Conservation (phyloP, 495 filamentous ascomycete genomes). For the Neurospora sp. region DNA sequence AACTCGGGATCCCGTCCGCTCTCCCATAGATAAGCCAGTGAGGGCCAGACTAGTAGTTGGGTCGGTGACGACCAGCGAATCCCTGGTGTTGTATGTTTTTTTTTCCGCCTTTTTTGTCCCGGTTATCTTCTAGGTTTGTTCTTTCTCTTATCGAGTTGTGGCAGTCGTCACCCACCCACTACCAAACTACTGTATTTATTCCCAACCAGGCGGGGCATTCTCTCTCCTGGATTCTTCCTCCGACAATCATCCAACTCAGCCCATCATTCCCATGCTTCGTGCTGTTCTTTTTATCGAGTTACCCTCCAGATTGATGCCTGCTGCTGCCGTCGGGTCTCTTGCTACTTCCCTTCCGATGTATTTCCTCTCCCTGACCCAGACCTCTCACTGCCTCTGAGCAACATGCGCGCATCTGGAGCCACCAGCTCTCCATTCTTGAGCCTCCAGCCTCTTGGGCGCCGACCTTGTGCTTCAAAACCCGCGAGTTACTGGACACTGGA, state of each 20-base stretch:
- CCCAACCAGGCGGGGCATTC: neutral
- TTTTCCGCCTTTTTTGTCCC: neutral
- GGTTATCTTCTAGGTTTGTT: neutral
- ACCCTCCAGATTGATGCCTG: neutral
- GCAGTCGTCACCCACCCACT: neutral
- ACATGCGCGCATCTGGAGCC: neutral
- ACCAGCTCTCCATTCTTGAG: neutral
- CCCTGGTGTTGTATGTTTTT: constrained; percentile 18
- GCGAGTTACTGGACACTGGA: neutral
- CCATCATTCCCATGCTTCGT: neutral
- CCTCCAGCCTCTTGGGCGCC: neutral
- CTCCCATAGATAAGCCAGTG: constrained; percentile 34
- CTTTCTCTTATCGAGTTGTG: neutral
- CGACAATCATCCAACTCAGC: neutral
- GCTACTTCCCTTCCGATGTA: neutral
- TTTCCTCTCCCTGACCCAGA: neutral
- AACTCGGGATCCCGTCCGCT: constrained; percentile 43
- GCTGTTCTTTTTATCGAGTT: neutral
- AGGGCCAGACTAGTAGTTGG: constrained; percentile 33
- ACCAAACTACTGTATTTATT: neutral
- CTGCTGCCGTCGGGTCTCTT: neutral
- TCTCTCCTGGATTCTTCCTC: neutral
- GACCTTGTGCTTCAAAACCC: neutral
- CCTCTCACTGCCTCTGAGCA: neutral
- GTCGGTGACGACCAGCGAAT: constrained; percentile 36